phyloP scores from a whole-genome alignment of 768 basidiomycete species.

The Tubosaeta brunneosetosa region DNA sequence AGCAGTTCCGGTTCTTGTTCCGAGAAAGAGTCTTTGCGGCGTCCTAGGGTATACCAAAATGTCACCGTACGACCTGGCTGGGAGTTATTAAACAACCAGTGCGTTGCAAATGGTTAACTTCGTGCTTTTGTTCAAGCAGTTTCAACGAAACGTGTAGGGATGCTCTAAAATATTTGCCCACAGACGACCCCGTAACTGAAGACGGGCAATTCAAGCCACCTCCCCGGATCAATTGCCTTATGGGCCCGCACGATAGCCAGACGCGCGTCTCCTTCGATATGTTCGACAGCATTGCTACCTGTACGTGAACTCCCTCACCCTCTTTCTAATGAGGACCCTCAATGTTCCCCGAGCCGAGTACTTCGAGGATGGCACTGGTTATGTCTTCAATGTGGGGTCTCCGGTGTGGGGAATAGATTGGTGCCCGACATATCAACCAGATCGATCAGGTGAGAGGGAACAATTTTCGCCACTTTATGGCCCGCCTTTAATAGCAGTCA shows the following conservation, averaged over 20 bases:
- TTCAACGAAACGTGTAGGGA: slow-evolving; percentile 36
- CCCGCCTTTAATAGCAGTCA: slow-evolving; percentile 21
- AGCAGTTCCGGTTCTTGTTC: slow-evolving; percentile 29
- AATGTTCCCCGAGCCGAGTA: slow-evolving; percentile 47
- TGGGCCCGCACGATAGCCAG: slow-evolving; percentile 63
- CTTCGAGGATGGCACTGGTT: slow-evolving; percentile 52
- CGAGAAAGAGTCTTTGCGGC: slow-evolving; percentile 45
- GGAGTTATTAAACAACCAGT: slow-evolving; percentile 46
- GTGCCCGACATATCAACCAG: slow-evolving; percentile 74
- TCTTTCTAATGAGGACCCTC: background rate
- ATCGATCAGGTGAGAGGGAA: slow-evolving; percentile 45
- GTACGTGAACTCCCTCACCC: slow-evolving; percentile 44
- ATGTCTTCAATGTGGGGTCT: slow-evolving; percentile 82
- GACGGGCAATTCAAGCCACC: slow-evolving; percentile 49
- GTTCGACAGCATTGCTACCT: slow-evolving; percentile 54
- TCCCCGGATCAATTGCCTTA: slow-evolving; percentile 53
- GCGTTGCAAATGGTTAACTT: slow-evolving; percentile 27
- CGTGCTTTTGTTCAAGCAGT: slow-evolving; percentile 2
- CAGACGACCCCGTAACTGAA: slow-evolving; percentile 44
- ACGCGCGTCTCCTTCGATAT: slow-evolving; percentile 43
- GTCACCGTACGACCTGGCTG: slow-evolving; percentile 43
- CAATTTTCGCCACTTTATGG: background rate
- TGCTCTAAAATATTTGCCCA: slow-evolving; percentile 56
- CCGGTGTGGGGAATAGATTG: slow-evolving; percentile 92
- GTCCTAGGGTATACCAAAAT: slow-evolving; percentile 55